Evolutionary conservation across 768 basidiomycete genomes (phyloP).

Genomic region (Amanita muscaria): DNA sequence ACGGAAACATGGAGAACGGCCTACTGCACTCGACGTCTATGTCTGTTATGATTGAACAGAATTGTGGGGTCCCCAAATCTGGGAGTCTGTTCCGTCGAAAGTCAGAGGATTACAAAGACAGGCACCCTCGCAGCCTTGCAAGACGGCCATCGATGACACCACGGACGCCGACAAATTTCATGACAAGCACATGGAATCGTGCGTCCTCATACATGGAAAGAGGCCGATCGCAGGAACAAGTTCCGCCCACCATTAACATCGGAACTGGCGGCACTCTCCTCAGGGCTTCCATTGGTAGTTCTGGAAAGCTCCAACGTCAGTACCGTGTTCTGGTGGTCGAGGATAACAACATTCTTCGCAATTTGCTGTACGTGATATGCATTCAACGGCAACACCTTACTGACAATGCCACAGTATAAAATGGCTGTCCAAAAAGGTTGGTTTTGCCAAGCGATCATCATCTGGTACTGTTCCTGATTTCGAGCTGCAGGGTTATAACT

Average conservation of each 20-base stretch:
- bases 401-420: constrained; percentile 37
- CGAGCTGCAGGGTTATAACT: constrained; percentile 53
- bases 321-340: constrained; percentile 79
- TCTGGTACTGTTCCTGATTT: not conserved
- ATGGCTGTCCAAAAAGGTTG: constrained; percentile 61
- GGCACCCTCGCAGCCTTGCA: constrained; percentile 9
- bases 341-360: constrained; percentile 81
- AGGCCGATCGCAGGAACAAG: constrained; percentile 18
- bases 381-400: not conserved
- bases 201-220: constrained; percentile 25
- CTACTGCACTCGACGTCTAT: constrained; percentile 3
- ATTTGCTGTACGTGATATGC: constrained; percentile 56
- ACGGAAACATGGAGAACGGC: constrained; percentile 9
- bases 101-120: constrained; percentile 36
- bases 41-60: constrained; percentile 6
- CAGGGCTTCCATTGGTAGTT: constrained; percentile 51
- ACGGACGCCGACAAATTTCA: constrained; percentile 37
- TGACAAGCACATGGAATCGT: constrained; percentile 24
- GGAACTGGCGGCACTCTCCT: constrained; percentile 61
- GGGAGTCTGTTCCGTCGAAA: constrained; percentile 27
- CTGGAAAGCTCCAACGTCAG: constrained; percentile 33
- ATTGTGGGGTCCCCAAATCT: not conserved
- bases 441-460: constrained; percentile 12
- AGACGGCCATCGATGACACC: constrained; percentile 45
- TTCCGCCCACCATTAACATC: constrained; percentile 39